Percentiles rank a stretch among this genome's conserved stretches.
phyloP scores from a whole-genome alignment of 495 filamentous ascomycete genomes.

The Penicillium nucicola region DNA sequence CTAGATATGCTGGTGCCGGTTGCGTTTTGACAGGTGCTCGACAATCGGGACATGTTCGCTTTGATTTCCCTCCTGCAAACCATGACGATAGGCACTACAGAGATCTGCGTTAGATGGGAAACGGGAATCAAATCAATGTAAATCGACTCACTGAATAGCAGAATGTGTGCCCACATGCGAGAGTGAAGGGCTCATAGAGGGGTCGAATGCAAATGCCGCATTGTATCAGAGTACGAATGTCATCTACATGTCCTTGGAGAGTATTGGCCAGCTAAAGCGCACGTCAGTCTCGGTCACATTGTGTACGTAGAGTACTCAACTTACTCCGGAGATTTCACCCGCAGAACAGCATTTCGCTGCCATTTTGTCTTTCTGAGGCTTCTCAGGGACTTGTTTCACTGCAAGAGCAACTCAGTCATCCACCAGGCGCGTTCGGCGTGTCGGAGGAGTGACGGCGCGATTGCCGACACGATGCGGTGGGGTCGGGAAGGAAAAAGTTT shows the following conservation, averaged over 20 bases:
- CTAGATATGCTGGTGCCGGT: conserved; percentile 70
- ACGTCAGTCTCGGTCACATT: conserved; percentile 8
- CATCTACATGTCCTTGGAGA: conserved; percentile 49
- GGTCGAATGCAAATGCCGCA: conserved; percentile 69
- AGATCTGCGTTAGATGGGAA: conserved; percentile 13
- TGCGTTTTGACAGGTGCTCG: conserved; percentile 54
- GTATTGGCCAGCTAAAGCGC: conserved; percentile 40
- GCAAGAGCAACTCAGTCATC: conserved; percentile 4
- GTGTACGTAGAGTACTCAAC: not conserved
- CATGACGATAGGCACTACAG: conserved; percentile 62
- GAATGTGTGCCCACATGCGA: conserved; percentile 72
- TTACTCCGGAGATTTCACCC: conserved; percentile 33
- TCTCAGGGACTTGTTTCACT: not conserved
- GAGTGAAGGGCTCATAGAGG: conserved; percentile 70
- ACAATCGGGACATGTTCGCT: conserved; percentile 73
- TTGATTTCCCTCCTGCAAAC: conserved; percentile 56
- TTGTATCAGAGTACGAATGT: conserved; percentile 49
- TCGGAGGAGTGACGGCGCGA: conserved; percentile 15
- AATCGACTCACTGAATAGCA: conserved; percentile 59
- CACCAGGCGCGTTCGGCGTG: conserved; percentile 5
- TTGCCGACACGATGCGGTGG: conserved; percentile 16
- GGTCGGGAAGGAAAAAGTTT: conserved; percentile 15
- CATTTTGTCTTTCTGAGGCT: conserved; percentile 11
- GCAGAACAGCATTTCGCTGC: conserved; percentile 9
- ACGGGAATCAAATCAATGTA: not conserved